A percentile compares a stretch with the other conserved stretches of the same genome.
Conservation (phyloP, 768 basidiomycete genomes). For the Trametes cingulata region DNA sequence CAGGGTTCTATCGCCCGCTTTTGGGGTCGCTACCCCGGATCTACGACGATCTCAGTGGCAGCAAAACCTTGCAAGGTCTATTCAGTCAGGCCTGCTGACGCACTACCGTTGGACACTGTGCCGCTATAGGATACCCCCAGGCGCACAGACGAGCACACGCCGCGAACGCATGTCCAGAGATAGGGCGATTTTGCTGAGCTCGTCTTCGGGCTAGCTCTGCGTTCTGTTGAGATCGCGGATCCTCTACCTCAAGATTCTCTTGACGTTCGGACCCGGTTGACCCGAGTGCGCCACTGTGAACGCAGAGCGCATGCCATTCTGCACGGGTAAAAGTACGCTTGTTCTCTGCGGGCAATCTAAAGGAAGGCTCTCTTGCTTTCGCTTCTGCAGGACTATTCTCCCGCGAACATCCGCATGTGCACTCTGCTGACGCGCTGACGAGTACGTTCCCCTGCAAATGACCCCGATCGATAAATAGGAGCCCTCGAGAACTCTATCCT, state of each 20-base stretch:
- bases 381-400: slow-evolving; percentile 1
- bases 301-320: too few species aligned
- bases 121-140: too few species aligned
- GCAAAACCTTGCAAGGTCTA: background rate
- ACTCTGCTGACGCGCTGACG: background rate
- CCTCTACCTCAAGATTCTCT: too few species aligned
- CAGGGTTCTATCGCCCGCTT: background rate
- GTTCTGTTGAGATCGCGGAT: too few species aligned
- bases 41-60: slow-evolving; percentile 9
- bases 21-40: slow-evolving; percentile 11
- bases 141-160: too few species aligned
- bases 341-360: background rate
- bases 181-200: too few species aligned
- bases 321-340: background rate
- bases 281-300: too few species aligned
- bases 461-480: slow-evolving; percentile 7
- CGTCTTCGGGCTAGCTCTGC: too few species aligned
- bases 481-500: background rate
- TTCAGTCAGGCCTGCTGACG: background rate
- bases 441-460: background rate
- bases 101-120: background rate
- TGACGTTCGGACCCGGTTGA: too few species aligned
- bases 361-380: background rate
- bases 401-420: slow-evolving; percentile 2
- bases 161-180: too few species aligned